Percentiles rank a stretch among this genome's conserved stretches.
Evolutionary conservation across 805 yeast species (phyloP).

Genomic region (Lachancea quebecensis): DNA sequence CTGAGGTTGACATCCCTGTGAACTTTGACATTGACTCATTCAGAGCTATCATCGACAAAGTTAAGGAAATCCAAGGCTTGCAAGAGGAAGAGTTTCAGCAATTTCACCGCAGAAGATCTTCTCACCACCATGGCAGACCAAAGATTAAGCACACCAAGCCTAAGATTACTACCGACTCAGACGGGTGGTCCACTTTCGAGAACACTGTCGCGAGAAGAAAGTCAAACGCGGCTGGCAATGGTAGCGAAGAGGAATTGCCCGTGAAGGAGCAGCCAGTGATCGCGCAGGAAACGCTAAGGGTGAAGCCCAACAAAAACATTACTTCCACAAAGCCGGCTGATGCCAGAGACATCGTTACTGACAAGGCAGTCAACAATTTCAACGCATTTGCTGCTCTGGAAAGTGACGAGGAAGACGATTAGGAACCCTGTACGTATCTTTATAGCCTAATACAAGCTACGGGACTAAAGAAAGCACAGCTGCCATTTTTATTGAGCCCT

Average conservation of each 20-base stretch:
- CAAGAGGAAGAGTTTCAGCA: conserved; percentile 34
- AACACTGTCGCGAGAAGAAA: conserved; percentile 31
- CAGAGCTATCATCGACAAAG: conserved; percentile 58
- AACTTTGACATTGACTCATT: conserved; percentile 60
- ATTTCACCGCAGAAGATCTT: conserved; percentile 54
- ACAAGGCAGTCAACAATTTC: conserved; percentile 57
- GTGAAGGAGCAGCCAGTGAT: conserved; percentile 38
- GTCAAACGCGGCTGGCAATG: conserved; percentile 18
- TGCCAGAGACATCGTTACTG: conserved; percentile 63
- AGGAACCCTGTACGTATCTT: conserved; percentile 1
- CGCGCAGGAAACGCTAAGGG: conserved; percentile 44
- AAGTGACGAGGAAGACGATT: conserved; percentile 48
- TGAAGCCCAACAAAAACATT: conserved; percentile 67
- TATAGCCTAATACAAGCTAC: not conserved
- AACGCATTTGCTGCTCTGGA: conserved; percentile 80
- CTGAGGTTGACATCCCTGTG: conserved; percentile 51
- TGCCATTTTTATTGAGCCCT: too few relatives aligned
- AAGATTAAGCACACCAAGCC: conserved; percentile 51
- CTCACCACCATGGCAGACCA: conserved; percentile 40
- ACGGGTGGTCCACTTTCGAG: conserved; percentile 76
- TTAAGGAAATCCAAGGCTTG: conserved; percentile 40
- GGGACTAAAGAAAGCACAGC: too few relatives aligned
- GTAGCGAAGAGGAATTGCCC: conserved; percentile 38
- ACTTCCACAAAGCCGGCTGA: conserved; percentile 70
- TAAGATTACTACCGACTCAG: conserved; percentile 54